Percentiles rank a stretch among this genome's conserved stretches.
These are phyloP conservation scores for Botryotinia convoluta DNA, from an alignment of 2,329 filamentous ascomycete genomes.

Conservation along the genomic window DNA sequence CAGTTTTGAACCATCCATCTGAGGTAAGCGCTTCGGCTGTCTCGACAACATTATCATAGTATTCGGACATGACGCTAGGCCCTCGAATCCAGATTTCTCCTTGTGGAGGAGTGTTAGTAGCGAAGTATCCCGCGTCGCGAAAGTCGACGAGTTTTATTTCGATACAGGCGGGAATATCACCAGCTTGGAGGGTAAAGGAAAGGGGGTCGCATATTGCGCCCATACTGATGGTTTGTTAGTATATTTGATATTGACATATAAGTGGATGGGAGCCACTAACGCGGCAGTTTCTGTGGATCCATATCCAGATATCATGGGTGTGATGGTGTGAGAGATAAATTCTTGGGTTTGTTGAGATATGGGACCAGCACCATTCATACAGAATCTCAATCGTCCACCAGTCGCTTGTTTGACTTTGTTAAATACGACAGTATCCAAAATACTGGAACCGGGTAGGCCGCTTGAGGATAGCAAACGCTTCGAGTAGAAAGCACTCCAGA, in stretches of 20 bases:
- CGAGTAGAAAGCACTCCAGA: constrained; percentile 61
- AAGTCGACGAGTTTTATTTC: constrained; percentile 91
- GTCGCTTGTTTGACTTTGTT: constrained; percentile 86
- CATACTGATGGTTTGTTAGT: constrained; percentile 62
- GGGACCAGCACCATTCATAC: constrained; percentile 89
- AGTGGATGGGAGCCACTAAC: constrained; percentile 15
- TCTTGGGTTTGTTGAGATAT: constrained; percentile 81
- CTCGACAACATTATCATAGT: constrained; percentile 69
- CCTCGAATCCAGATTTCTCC: constrained; percentile 78
- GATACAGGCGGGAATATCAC: constrained; percentile 70
- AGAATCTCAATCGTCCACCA: constrained; percentile 80
- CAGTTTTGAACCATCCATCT: constrained; percentile 88
- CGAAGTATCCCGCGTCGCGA: constrained; percentile 75
- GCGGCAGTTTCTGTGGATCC: constrained; percentile 89
- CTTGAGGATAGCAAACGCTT: constrained; percentile 45
- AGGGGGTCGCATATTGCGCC: constrained; percentile 75
- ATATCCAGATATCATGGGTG: constrained; percentile 90
- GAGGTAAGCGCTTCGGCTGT: constrained; percentile 68
- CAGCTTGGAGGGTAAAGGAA: constrained; percentile 73
- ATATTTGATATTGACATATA: no score
- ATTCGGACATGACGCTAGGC: constrained; percentile 77
- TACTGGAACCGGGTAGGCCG: constrained; percentile 59
- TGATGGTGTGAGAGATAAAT: constrained; percentile 85
- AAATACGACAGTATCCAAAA: constrained; percentile 82
- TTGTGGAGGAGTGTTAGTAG: constrained; percentile 53